Evolutionary conservation across 2,329 filamentous ascomycete genomes (phyloP).

Genomic region (Fonsecaea pedrosoi): DNA sequence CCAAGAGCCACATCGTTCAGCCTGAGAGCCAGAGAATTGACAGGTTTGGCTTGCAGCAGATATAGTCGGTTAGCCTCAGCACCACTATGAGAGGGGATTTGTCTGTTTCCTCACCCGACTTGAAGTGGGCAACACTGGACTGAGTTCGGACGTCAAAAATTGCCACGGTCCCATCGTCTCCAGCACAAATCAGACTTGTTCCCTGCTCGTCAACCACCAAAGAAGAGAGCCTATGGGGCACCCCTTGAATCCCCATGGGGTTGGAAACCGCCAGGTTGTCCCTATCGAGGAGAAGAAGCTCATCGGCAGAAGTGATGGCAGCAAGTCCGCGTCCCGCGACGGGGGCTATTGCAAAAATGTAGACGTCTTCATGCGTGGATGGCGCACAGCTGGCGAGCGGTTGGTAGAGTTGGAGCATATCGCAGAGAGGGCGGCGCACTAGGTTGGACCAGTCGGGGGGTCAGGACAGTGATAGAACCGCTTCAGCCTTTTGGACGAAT

Average conservation of each 20-base stretch:
- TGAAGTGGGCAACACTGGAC: slow-evolving; percentile 27
- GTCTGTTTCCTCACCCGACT: slow-evolving; percentile 29
- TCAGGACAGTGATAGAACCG: background rate
- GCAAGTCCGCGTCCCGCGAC: slow-evolving; percentile 31
- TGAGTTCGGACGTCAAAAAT: slow-evolving; percentile 37
- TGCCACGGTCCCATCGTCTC: slow-evolving; percentile 35
- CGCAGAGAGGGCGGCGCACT: background rate
- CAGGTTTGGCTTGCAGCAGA: slow-evolving; percentile 31
- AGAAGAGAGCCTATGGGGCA: slow-evolving; percentile 31
- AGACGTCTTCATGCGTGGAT: slow-evolving; percentile 34
- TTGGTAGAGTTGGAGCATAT: slow-evolving; percentile 28
- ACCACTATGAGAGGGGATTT: background rate
- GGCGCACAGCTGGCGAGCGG: slow-evolving; percentile 29
- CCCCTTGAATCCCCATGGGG: slow-evolving; percentile 18
- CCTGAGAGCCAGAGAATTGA: slow-evolving; percentile 35
- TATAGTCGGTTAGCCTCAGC: background rate
- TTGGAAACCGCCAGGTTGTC: slow-evolving; percentile 22
- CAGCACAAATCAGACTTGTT: slow-evolving; percentile 31
- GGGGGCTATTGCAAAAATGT: slow-evolving; percentile 39
- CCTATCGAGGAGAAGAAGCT: slow-evolving; percentile 37
- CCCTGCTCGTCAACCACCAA: slow-evolving; percentile 33
- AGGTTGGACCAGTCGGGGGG: background rate
- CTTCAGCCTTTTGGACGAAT: background rate
- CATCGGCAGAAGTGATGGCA: slow-evolving; percentile 39
- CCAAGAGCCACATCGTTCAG: slow-evolving; percentile 36